Percentiles rank a stretch among this genome's conserved stretches.
Evolutionary conservation across 768 basidiomycete genomes (phyloP).

Genomic region (Neoboletus subvelutipes): DNA sequence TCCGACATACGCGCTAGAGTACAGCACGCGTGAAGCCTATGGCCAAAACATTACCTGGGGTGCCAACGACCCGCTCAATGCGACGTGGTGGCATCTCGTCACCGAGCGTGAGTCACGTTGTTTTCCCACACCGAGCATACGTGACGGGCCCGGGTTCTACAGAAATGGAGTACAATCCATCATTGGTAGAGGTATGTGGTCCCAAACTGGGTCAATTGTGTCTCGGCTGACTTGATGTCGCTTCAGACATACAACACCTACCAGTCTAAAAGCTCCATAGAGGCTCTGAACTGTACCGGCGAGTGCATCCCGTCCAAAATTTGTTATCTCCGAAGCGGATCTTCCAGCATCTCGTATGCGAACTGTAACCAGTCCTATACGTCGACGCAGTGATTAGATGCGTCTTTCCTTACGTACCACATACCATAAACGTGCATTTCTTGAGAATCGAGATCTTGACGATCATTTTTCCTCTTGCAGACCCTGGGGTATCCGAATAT

Average conservation of each 20-base stretch:
- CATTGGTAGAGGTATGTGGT: conserved; percentile 23
- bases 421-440: neutral
- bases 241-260: conserved; percentile 57
- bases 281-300: conserved; percentile 51
- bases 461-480: neutral
- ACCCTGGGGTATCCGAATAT: too few relatives aligned
- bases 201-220: neutral
- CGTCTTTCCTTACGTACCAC: neutral
- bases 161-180: conserved; percentile 27
- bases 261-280: conserved; percentile 67
- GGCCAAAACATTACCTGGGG: conserved; percentile 56
- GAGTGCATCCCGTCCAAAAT: conserved; percentile 60
- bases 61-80: conserved; percentile 63
- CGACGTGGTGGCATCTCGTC: conserved; percentile 78
- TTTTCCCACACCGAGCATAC: neutral
- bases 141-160: neutral
- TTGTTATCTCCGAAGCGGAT: conserved; percentile 73
- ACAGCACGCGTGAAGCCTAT: conserved; percentile 67
- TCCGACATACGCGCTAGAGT: conserved; percentile 60
- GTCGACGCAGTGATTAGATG: conserved; percentile 43
- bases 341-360: conserved; percentile 52
- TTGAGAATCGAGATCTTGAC: neutral
- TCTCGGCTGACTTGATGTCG: neutral
- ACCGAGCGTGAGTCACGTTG: conserved; percentile 52
- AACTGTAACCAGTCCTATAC: conserved; percentile 65